Conservation (phyloP, 2,329 filamentous ascomycete species). For the Venturia pyrina region DNA sequence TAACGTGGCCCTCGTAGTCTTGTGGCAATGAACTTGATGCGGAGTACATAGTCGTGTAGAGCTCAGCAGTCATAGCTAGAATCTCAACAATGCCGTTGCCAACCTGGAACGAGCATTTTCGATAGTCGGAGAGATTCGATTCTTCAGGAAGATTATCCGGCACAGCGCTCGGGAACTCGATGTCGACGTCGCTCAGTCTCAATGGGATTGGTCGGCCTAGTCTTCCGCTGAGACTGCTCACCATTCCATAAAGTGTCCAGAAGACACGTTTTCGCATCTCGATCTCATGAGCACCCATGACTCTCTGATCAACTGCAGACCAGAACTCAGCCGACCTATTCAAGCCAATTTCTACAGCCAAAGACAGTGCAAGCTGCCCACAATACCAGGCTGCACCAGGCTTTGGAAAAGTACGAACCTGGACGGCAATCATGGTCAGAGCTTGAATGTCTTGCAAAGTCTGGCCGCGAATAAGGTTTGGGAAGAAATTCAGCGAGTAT, state of each 20-base stretch:
- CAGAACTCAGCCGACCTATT: constrained; percentile 60
- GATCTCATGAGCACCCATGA: constrained; percentile 46
- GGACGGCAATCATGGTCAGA: constrained; percentile 58
- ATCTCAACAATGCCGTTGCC: constrained; percentile 58
- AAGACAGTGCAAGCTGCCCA: constrained; percentile 51
- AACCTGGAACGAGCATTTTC: constrained; percentile 57
- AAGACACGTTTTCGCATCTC: constrained; percentile 72
- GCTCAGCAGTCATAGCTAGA: constrained; percentile 57
- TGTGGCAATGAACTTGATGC: constrained; percentile 26
- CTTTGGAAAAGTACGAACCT: constrained; percentile 69
- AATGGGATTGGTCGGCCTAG: constrained; percentile 70
- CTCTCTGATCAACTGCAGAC: constrained; percentile 23
- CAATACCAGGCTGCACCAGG: constrained; percentile 65
- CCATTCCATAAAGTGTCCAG: constrained; percentile 60
- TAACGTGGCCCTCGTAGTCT: constrained; percentile 3
- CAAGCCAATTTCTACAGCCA: constrained; percentile 65
- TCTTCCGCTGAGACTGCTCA: constrained; percentile 61
- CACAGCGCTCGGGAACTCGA: constrained; percentile 62
- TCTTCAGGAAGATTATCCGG: constrained; percentile 61
- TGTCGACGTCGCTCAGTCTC: constrained; percentile 64
- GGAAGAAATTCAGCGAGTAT: constrained; percentile 60
- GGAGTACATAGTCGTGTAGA: constrained; percentile 69
- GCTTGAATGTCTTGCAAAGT: constrained; percentile 62
- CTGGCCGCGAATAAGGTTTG: constrained; percentile 51
- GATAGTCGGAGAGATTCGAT: constrained; percentile 26